A percentile compares a stretch with the other conserved stretches of the same genome.
Conservation (phyloP, 805 yeast species). For the Saturnispora quitensis region DNA sequence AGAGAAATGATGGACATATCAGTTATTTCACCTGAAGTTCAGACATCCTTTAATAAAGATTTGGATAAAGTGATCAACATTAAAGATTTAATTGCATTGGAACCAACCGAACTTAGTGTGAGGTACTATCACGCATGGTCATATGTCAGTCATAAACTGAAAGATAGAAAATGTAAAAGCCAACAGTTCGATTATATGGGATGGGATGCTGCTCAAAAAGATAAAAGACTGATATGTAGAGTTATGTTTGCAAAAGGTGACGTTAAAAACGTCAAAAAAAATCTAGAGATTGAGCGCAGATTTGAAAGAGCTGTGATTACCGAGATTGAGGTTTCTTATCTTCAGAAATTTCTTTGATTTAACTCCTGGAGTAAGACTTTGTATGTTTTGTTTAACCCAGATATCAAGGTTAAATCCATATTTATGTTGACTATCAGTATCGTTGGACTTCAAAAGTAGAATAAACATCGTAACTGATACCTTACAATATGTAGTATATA, state of each 20-base stretch:
- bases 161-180: constrained; percentile 14
- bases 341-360: background rate
- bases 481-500: too few species aligned
- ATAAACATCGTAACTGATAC: too few species aligned
- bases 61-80: constrained; percentile 18
- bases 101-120: constrained; percentile 12
- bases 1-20: constrained; percentile 23
- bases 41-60: constrained; percentile 11
- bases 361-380: background rate
- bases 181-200: constrained; percentile 32
- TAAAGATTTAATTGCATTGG: constrained; percentile 13
- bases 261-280: constrained; percentile 18
- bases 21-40: constrained; percentile 18
- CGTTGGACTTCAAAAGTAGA: too few species aligned
- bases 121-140: constrained; percentile 20
- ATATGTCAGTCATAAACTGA: constrained; percentile 15
- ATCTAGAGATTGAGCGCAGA: constrained; percentile 24
- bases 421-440: too few species aligned
- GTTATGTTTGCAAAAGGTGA: constrained; percentile 44
- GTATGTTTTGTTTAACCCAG: background rate
- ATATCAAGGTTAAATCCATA: too few species aligned
- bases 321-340: constrained; percentile 18
- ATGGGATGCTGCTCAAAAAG: constrained; percentile 33
- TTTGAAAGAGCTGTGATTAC: constrained; percentile 21
- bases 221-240: constrained; percentile 58